Base-by-base conservation (phyloP, 2,329 filamentous ascomycete genomes). In the Paecilomyces variotii region DNA sequence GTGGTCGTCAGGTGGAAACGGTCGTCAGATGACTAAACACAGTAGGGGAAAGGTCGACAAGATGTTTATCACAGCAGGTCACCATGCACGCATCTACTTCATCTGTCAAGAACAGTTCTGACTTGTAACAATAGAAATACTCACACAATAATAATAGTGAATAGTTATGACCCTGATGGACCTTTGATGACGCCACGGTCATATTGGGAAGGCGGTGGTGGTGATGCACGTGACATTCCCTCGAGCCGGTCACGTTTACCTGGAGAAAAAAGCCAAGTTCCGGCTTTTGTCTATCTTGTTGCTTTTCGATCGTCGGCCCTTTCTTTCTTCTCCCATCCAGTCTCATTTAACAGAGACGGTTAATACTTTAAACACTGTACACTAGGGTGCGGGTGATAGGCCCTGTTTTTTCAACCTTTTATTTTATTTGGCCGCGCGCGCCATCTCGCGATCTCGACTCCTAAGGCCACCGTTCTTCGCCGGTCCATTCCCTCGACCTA, bases 261-360 rank as follows among this genome's bases (percentile, higher is more conserved):
- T 19, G 5, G 39, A 45, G 39, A 45, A 45, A 45, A 45, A 45
- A 45, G 39, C 39, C 12, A 45, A 19, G 39, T 45, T 45, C 39
- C 39, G 39, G 6, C 39, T 10, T 27, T 30, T 26, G 24, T 30
- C 45, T 53, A 59, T 45, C 53, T 50, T 63, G n/a, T 19, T 45
- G 39, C 19, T 45, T 45, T 45, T 6, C n/a, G n/a, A 45, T n/a
- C 14, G 19, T 19, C 39, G n/a, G 19, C 39, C 39, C 19, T 45
- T 45, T 19, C 14, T n/a, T n/a, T 19, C n/a, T 45, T 45, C 39
- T 45, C n/a, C 19, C 19, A 19, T 24, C 39, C 39, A 9, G 39
- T 45, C 39, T 45, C 39, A 9, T 45, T 45, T 45, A 24, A 10
- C 7, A 45, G 39, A 45, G 39, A 45, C 39, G 19, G 39, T 45